Conservation (phyloP, 148 eudicot genomes). For the Cornus controversa region DNA sequence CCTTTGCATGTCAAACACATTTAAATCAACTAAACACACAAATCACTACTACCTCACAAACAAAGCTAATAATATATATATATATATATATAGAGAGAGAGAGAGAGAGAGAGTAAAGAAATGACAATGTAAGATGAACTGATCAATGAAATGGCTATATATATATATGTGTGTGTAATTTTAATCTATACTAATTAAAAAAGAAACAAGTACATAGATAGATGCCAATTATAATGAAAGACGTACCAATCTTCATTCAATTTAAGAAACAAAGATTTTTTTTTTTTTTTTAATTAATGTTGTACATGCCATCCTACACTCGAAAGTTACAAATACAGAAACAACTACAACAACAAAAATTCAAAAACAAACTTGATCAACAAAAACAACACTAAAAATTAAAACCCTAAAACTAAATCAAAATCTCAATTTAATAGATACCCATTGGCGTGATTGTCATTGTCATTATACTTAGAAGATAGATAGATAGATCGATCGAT, state of each 20-base stretch:
- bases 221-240: no score
- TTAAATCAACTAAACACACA: conserved; percentile 24
- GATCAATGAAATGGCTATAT: not conserved
- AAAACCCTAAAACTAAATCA: not conserved
- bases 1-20: conserved; percentile 49
- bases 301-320: not conserved
- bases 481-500: not conserved
- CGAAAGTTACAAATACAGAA: not conserved
- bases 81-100: not conserved
- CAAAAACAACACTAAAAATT: no score
- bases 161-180: no score
- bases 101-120: not conserved
- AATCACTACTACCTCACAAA: not conserved
- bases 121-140: not conserved
- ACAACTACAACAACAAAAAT: not conserved
- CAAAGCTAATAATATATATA: not conserved
- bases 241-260: no score
- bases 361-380: not conserved
- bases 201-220: no score
- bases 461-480: not conserved
- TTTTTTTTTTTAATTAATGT: not conserved
- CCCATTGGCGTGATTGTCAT: not conserved
- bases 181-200: no score
- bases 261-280: not conserved
- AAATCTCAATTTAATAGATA: not conserved